A percentile compares a stretch with the other conserved stretches of the same genome.
phyloP scores from a whole-genome alignment of 2,329 filamentous ascomycete species.

The Hymenoscyphus linearis region DNA sequence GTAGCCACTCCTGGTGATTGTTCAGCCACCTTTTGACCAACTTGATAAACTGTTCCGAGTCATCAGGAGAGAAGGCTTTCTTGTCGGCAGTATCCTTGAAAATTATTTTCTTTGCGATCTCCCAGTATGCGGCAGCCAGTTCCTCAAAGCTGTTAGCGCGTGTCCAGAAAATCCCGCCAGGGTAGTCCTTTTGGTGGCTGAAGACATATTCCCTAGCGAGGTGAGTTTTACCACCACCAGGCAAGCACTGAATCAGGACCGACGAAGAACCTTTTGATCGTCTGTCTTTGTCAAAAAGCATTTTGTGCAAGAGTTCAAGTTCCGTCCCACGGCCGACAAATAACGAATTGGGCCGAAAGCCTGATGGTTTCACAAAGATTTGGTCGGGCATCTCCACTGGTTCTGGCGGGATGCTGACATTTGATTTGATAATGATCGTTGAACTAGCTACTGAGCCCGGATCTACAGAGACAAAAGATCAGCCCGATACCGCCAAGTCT shows the following conservation, averaged over 20 bases:
- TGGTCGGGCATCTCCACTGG: constrained; percentile 10
- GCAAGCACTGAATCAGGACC: constrained; percentile 58
- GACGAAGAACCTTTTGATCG: constrained; percentile 54
- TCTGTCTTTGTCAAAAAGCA: constrained; percentile 52
- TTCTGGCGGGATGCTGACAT: constrained; percentile 23
- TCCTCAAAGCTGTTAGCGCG: constrained; percentile 55
- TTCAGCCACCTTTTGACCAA: constrained; percentile 59
- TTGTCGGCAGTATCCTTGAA: constrained; percentile 34
- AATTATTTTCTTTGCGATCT: constrained; percentile 55
- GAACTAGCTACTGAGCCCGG: constrained; percentile 25
- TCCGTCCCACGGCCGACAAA: constrained; percentile 58
- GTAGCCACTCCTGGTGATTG: constrained; percentile 56
- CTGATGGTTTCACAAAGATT: constrained; percentile 44
- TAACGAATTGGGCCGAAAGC: constrained; percentile 56
- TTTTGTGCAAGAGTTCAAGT: constrained; percentile 51
- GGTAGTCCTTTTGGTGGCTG: constrained; percentile 51
- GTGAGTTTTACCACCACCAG: constrained; percentile 65
- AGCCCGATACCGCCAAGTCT: constrained; percentile 23
- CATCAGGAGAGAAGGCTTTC: constrained; percentile 28
- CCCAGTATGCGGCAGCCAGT: constrained; percentile 57
- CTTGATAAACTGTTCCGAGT: constrained; percentile 46
- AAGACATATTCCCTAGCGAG: constrained; percentile 64
- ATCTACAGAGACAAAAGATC: constrained; percentile 31
- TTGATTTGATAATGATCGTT: constrained; percentile 22
- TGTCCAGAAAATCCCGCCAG: constrained; percentile 66